Base-by-base conservation (phyloP, 225 moss, liverwort and hornwort genomes). In the Sphagnum tenellum region DNA sequence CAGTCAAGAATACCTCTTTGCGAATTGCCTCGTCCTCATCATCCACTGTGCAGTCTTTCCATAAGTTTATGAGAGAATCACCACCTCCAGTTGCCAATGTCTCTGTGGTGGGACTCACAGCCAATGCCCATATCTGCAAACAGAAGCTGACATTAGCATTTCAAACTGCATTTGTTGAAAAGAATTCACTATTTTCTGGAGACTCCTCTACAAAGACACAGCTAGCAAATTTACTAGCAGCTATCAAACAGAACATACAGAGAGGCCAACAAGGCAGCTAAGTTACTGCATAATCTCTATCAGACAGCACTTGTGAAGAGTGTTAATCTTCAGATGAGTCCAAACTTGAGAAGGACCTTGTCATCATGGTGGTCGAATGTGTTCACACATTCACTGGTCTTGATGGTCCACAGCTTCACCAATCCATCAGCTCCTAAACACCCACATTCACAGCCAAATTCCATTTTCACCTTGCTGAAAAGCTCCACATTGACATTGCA, bases 331-430 rank as follows among this genome's bases (percentile, higher is more conserved):
- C 29, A 29, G 29, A 29, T 29, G 29, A 1, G 29, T 29, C 29
- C 29, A 29, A 29, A 29, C 29, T 49, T 57, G 14, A 62, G 70
- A n/a, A 59, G 48, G 46, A 94, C 95, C 92, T 92, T 96, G 63
- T 92, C 96, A 59, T 90, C 90, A 71, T 92, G 96, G 64, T 90
- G 81, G 70, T 96, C 96, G 73, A 92, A 96, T 56, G 92, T 98
- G 72, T 93, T 98, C 47, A 80, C 82, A 74, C 96, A 98, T 67
- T 98, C 96, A 67, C 82, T 90, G 54, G 76, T 87, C 79, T 92
- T 98, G 45, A 98, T 90, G 60, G 90, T 98, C 96, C 96, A 93
- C 55, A 98, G 75, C 76, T 90, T 98, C 67, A 98, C 84, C 73
- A 98, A 73, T 65, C 92, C 96, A 83, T 98, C 96, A 12, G 92